A percentile compares a stretch with the other conserved stretches of the same genome.
phyloP scores from a whole-genome alignment of 805 yeast species.

The Yamadazyma olivae region DNA sequence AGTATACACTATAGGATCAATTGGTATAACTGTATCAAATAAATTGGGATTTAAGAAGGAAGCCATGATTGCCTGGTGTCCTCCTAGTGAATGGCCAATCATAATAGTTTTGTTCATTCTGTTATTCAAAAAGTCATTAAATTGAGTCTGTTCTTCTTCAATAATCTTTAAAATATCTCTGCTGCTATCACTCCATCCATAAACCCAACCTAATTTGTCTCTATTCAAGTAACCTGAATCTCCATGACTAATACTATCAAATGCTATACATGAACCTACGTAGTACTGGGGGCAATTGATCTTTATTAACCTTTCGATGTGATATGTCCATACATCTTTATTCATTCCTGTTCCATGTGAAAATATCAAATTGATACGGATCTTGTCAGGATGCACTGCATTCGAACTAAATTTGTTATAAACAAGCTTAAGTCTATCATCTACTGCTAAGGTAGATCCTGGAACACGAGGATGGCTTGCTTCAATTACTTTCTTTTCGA shows the following conservation, averaged over 20 bases:
- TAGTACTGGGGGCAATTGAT: constrained; percentile 31
- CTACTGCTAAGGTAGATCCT: constrained; percentile 37
- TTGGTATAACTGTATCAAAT: constrained; percentile 49
- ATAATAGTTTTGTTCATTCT: constrained; percentile 39
- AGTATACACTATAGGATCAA: constrained; percentile 58
- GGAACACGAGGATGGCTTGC: constrained; percentile 36
- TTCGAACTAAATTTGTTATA: constrained; percentile 42
- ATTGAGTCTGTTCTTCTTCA: constrained; percentile 32
- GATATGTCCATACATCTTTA: constrained; percentile 61
- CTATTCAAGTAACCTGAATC: constrained; percentile 61
- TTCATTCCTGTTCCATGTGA: constrained; percentile 66
- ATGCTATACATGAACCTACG: constrained; percentile 45
- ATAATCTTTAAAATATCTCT: constrained; percentile 52
- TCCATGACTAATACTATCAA: constrained; percentile 66
- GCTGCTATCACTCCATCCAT: constrained; percentile 66
- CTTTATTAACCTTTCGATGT: constrained; percentile 43
- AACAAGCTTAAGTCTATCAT: constrained; percentile 46
- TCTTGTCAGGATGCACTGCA: constrained; percentile 11
- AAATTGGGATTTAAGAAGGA: constrained; percentile 49
- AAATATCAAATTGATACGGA: constrained; percentile 49
- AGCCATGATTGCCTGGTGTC: constrained; percentile 48
- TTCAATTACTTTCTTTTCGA: constrained; percentile 17
- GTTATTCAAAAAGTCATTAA: constrained; percentile 28
- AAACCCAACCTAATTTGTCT: constrained; percentile 51
- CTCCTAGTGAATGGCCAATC: constrained; percentile 80